Evolutionary conservation across 1,139 yeast genomes (phyloP).

Genomic region (Pichia sp.): DNA sequence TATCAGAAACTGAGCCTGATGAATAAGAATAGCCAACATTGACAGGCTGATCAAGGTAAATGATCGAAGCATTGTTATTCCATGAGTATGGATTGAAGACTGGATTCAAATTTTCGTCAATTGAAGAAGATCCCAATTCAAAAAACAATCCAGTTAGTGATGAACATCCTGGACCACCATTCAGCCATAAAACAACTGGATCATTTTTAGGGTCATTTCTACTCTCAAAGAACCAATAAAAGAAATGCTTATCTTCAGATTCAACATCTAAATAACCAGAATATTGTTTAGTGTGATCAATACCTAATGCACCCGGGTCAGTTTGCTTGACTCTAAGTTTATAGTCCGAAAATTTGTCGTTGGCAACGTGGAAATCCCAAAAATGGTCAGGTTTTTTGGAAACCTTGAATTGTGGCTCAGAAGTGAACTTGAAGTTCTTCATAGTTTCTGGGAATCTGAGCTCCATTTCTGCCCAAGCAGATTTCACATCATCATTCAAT

Average conservation of each 20-base stretch:
- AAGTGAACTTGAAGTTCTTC: slow-evolving; percentile 37
- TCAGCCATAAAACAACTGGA: slow-evolving; percentile 62
- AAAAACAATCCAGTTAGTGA: slow-evolving; percentile 60
- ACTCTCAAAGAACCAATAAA: slow-evolving; percentile 71
- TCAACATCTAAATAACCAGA: slow-evolving; percentile 57
- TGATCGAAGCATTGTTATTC: slow-evolving; percentile 62
- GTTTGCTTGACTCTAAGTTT: slow-evolving; percentile 25
- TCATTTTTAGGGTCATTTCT: slow-evolving; percentile 58
- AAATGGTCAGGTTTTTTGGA: slow-evolving; percentile 27
- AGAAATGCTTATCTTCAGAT: slow-evolving; percentile 59
- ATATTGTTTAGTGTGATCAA: slow-evolving; percentile 54
- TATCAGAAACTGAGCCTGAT: slow-evolving; percentile 51
- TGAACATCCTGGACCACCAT: slow-evolving; percentile 75
- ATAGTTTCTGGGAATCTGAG: slow-evolving; percentile 43
- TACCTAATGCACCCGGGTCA: slow-evolving; percentile 22
- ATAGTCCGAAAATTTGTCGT: slow-evolving; percentile 18
- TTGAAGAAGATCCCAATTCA: slow-evolving; percentile 58
- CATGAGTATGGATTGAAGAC: slow-evolving; percentile 56
- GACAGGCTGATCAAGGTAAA: slow-evolving; percentile 67
- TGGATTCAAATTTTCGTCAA: slow-evolving; percentile 40
- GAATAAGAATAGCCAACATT: slow-evolving; percentile 78
- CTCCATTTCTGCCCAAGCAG: slow-evolving; percentile 24
- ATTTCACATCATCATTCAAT: slow-evolving; percentile 14
- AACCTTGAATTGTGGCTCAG: slow-evolving; percentile 40
- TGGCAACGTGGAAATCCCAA: slow-evolving; percentile 49